Conservation (phyloP, 768 basidiomycete genomes). For the Coprinopsis sp. region DNA sequence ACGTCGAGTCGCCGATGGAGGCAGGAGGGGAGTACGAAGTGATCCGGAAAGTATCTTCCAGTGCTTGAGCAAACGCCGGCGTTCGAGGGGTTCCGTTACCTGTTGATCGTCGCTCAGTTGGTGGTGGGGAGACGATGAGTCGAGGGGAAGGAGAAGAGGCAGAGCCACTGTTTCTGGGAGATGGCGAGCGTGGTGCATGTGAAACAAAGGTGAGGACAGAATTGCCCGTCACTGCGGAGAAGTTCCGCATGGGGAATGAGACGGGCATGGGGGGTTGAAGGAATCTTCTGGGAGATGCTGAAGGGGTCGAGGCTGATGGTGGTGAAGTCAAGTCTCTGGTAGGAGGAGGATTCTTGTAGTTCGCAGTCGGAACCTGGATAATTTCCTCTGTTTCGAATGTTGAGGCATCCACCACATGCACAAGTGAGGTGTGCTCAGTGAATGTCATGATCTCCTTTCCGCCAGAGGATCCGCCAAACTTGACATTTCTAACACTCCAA, state of each 20-base stretch:
- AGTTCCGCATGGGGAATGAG: neutral
- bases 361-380: conserved; percentile 46
- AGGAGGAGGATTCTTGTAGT: neutral
- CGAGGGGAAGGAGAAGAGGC: conserved; percentile 9
- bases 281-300: neutral
- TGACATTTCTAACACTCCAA: conserved; percentile 83
- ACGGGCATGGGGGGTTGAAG: conserved; percentile 1
- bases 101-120: conserved; percentile 9
- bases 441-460: conserved; percentile 81
- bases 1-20: conserved; percentile 42
- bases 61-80: conserved; percentile 41
- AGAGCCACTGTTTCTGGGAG: neutral
- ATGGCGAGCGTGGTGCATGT: conserved; percentile 1
- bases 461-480: conserved; percentile 57
- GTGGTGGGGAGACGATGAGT: neutral
- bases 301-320: conserved; percentile 6
- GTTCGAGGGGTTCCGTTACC: conserved; percentile 8
- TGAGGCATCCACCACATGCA: conserved; percentile 83
- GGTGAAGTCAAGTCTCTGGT: conserved; percentile 18
- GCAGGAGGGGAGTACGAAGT: conserved; percentile 37
- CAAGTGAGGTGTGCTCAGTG: conserved; percentile 82
- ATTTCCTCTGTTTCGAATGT: conserved; percentile 80
- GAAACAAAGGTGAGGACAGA: conserved; percentile 3
- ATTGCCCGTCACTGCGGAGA: neutral
- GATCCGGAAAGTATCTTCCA: conserved; percentile 59